Evolutionary conservation across 2,329 filamentous ascomycete genomes (phyloP).

Genomic region (Fusarium pseudoanthophilum): DNA sequence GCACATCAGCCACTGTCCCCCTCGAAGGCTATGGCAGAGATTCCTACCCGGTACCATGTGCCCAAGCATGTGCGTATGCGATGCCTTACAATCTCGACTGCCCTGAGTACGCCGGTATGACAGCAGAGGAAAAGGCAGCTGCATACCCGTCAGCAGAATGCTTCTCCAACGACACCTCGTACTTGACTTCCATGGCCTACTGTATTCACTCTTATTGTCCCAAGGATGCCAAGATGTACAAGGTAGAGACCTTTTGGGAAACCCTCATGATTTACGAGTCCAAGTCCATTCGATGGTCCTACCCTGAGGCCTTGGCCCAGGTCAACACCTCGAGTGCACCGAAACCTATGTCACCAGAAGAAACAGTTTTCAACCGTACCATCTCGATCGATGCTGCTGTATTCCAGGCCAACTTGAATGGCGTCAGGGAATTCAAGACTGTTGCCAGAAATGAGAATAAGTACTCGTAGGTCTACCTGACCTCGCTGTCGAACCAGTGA

Average conservation of each 20-base stretch:
- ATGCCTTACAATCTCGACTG: constrained; percentile 32
- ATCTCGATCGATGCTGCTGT: constrained; percentile 20
- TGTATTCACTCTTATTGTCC: constrained; percentile 29
- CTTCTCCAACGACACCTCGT: constrained; percentile 20
- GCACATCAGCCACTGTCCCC: constrained; percentile 8
- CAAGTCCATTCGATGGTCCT: constrained; percentile 13
- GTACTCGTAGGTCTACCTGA: too few species aligned
- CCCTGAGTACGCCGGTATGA: constrained; percentile 37
- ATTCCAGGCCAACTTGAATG: too few species aligned
- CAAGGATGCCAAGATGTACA: neutral
- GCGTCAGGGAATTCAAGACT: neutral
- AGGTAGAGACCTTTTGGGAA: constrained; percentile 35
- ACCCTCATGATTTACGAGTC: constrained; percentile 22
- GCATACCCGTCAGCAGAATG: constrained; percentile 29
- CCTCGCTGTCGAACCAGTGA: too few species aligned
- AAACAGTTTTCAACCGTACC: constrained; percentile 29
- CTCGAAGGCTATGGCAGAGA: constrained; percentile 36
- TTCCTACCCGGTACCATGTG: constrained; percentile 15
- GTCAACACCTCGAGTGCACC: constrained; percentile 14
- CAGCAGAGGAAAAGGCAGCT: constrained; percentile 21
- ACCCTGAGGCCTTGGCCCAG: constrained; percentile 22
- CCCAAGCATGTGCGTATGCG: constrained; percentile 27
- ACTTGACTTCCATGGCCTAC: constrained; percentile 38
- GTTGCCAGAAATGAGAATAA: constrained; percentile 24
- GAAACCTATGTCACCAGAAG: neutral